phyloP scores from a whole-genome alignment of 2,329 filamentous ascomycete genomes.

The Sphaerulina musiva region DNA sequence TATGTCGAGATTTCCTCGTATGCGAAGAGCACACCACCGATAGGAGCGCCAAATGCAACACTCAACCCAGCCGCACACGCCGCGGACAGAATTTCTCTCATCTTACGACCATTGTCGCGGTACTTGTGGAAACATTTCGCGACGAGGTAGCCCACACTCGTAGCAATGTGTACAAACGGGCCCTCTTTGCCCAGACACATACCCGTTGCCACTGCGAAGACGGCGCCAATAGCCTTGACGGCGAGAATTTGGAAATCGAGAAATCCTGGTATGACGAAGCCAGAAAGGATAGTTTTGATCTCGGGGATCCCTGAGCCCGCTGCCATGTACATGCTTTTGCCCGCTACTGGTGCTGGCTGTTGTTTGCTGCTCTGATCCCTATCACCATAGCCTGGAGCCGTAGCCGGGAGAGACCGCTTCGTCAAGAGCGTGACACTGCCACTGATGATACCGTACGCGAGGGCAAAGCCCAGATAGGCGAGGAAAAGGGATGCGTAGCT shows the following conservation, averaged over 20 bases:
- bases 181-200: slow-evolving; percentile 59
- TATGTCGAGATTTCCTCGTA: slow-evolving; percentile 57
- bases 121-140: slow-evolving; percentile 51
- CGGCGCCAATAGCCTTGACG: slow-evolving; percentile 53
- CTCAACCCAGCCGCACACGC: slow-evolving; percentile 53
- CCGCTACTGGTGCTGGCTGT: slow-evolving; percentile 25
- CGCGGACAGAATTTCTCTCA: slow-evolving; percentile 53
- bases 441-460: slow-evolving; percentile 47
- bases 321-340: slow-evolving; percentile 54
- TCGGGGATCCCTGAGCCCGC: slow-evolving; percentile 55
- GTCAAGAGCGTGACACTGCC: slow-evolving; percentile 47
- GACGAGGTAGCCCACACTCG: slow-evolving; percentile 51
- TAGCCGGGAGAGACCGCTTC: slow-evolving; percentile 44
- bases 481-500: slow-evolving; percentile 40
- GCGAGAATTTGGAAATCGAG: slow-evolving; percentile 50
- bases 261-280: slow-evolving; percentile 55
- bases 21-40: slow-evolving; percentile 55
- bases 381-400: slow-evolving; percentile 31
- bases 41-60: slow-evolving; percentile 57
- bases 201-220: slow-evolving; percentile 54
- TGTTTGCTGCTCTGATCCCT: slow-evolving; percentile 25
- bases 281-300: slow-evolving; percentile 56
- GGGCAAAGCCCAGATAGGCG: slow-evolving; percentile 46
- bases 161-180: slow-evolving; percentile 56
- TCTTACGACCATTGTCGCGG: slow-evolving; percentile 51